Evolutionary conservation across 75 land plant species (phyloP).

Genomic region (Picea glauca): DNA sequence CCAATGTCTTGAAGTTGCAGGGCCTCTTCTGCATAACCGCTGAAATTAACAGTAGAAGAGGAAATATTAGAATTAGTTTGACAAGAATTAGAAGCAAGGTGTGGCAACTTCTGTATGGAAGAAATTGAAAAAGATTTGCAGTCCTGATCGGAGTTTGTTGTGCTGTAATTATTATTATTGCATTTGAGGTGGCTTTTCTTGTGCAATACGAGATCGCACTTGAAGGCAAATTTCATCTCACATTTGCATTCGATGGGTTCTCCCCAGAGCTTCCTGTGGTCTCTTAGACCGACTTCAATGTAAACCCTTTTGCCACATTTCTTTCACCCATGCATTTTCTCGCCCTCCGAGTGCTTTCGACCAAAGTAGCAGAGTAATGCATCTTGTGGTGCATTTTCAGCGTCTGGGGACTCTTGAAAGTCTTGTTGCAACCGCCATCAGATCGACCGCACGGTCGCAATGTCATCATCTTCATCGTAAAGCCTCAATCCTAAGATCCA

Average conservation of each 20-base stretch:
- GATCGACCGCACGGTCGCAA: slow-evolving; percentile 19
- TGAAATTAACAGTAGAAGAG: too few species aligned
- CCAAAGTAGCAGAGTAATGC: slow-evolving; percentile 30
- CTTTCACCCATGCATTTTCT: slow-evolving; percentile 26
- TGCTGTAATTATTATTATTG: too few species aligned
- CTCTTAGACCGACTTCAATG: slow-evolving; percentile 35
- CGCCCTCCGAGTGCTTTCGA: slow-evolving; percentile 36
- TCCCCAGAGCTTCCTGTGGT: slow-evolving; percentile 41
- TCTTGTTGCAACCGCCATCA: slow-evolving; percentile 24
- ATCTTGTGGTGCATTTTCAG: slow-evolving; percentile 42
- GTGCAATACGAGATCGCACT: slow-evolving; percentile 36
- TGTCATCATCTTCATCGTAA: too few species aligned
- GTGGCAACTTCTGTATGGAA: too few species aligned
- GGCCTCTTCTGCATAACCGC: too few species aligned
- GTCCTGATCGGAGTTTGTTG: too few species aligned
- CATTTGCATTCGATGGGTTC: slow-evolving; percentile 34
- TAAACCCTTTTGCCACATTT: slow-evolving; percentile 36
- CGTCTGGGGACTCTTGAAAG: slow-evolving; percentile 42
- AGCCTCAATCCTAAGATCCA: too few species aligned
- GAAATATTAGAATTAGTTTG: too few species aligned
- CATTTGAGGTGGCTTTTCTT: too few species aligned
- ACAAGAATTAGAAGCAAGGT: too few species aligned
- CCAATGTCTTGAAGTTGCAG: too few species aligned
- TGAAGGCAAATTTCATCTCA: slow-evolving; percentile 35
- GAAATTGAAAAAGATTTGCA: too few species aligned